Conservation (phyloP, 2,329 filamentous ascomycete genomes). For the Fusarium torulosum region DNA sequence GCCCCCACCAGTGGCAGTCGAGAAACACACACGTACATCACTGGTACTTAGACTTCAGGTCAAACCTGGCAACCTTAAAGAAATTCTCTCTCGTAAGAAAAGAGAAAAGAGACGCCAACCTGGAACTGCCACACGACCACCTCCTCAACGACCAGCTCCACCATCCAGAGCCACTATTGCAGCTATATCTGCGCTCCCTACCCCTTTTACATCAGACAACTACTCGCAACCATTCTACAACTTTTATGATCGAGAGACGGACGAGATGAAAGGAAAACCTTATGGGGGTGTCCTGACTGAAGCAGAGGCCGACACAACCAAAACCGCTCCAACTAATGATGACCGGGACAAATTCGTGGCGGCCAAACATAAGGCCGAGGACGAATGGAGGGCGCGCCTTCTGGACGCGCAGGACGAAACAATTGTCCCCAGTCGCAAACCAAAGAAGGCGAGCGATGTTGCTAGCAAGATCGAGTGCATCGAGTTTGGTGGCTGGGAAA, state of each 20-base stretch:
- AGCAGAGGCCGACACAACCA: slow-evolving; percentile 88
- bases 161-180: slow-evolving; percentile 40
- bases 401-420: slow-evolving; percentile 71
- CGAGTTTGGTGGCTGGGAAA: slow-evolving; percentile 97
- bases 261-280: slow-evolving; percentile 91
- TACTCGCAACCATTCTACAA: slow-evolving; percentile 88
- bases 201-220: slow-evolving; percentile 68
- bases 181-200: slow-evolving; percentile 57
- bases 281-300: slow-evolving; percentile 95
- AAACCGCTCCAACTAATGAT: slow-evolving; percentile 82
- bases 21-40: slow-evolving; percentile 53
- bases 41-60: slow-evolving; percentile 55
- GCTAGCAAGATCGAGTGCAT: slow-evolving; percentile 99
- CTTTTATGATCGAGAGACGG: slow-evolving; percentile 88
- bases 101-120: slow-evolving; percentile 50
- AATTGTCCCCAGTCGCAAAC: slow-evolving; percentile 72
- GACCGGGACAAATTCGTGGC: slow-evolving; percentile 91
- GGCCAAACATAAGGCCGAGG: slow-evolving; percentile 90
- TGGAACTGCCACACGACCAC: slow-evolving; percentile 35
- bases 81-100: slow-evolving; percentile 53
- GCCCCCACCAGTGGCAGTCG: slow-evolving; percentile 57
- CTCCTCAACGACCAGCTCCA: slow-evolving; percentile 46
- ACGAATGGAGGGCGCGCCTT: slow-evolving; percentile 83
- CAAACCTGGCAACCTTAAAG: slow-evolving; percentile 55
- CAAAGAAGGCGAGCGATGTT: slow-evolving; percentile 82